Conservation (phyloP, 2,329 filamentous ascomycete species). For the Harringtonia lauricola region DNA sequence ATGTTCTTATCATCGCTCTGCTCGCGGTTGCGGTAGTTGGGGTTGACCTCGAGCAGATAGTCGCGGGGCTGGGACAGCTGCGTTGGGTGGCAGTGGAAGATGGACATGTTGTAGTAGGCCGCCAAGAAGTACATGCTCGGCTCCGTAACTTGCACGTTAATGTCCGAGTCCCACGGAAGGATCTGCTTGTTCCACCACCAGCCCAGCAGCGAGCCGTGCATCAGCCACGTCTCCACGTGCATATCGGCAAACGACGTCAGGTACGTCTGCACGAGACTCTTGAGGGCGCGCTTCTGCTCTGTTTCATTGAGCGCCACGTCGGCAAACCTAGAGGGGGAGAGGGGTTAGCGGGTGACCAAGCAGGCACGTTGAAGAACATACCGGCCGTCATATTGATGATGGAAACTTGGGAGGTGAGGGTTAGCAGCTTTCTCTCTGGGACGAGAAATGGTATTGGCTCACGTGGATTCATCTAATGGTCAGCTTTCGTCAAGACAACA, state of each 20-base stretch:
- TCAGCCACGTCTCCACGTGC: constrained; percentile 68
- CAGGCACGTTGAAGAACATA: constrained; percentile 2
- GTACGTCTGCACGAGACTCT: constrained; percentile 60
- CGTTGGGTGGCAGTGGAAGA: constrained; percentile 31
- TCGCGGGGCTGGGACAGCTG: constrained; percentile 25
- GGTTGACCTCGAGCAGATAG: constrained; percentile 39
- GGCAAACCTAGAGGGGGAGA: constrained; percentile 21
- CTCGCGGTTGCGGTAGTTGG: constrained; percentile 26
- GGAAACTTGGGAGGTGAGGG: background rate
- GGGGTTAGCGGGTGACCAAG: background rate
- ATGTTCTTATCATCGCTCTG: constrained; percentile 28
- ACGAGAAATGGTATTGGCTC: background rate
- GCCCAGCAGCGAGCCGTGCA: constrained; percentile 71
- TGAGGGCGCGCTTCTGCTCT: constrained; percentile 49
- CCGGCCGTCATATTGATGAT: constrained; percentile 6
- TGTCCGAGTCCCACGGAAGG: constrained; percentile 68
- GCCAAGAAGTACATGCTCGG: constrained; percentile 56
- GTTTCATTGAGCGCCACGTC: constrained; percentile 33
- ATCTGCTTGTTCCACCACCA: constrained; percentile 70
- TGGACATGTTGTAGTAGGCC: constrained; percentile 52
- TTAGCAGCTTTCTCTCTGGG: background rate
- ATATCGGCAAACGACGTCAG: constrained; percentile 55
- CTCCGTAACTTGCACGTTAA: constrained; percentile 63
- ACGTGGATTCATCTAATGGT: constrained; percentile 12
- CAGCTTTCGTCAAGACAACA: background rate